phyloP scores from a whole-genome alignment of 352 stramenopile genomes.

The Globisporangium solare region DNA sequence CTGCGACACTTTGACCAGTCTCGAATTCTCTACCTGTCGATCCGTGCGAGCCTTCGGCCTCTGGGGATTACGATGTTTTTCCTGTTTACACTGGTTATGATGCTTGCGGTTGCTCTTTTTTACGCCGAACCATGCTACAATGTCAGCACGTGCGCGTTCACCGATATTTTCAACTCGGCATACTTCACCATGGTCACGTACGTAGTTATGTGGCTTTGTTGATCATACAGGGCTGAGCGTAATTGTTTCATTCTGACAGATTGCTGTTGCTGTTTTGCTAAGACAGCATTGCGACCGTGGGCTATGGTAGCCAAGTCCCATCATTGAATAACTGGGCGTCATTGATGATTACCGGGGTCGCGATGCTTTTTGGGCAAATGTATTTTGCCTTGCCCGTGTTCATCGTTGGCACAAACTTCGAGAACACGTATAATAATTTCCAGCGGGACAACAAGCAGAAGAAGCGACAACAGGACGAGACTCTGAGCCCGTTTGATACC shows the following conservation, averaged over 20 bases:
- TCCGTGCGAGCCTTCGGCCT: slow-evolving; percentile 52
- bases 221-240: neutral
- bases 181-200: slow-evolving; percentile 88
- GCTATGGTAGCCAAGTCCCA: slow-evolving; percentile 66
- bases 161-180: slow-evolving; percentile 77
- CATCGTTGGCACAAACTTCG: slow-evolving; percentile 76
- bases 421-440: slow-evolving; percentile 56
- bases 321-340: slow-evolving; percentile 49
- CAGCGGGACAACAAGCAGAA: slow-evolving; percentile 53
- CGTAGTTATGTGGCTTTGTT: slow-evolving; percentile 12
- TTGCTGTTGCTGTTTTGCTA: neutral
- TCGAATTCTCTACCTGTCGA: slow-evolving; percentile 50
- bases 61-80: slow-evolving; percentile 72
- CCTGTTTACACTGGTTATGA: slow-evolving; percentile 69
- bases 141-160: slow-evolving; percentile 71
- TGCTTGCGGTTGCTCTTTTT: slow-evolving; percentile 68
- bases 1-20: slow-evolving; percentile 52
- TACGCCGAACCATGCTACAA: slow-evolving; percentile 78
- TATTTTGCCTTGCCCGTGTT: slow-evolving; percentile 78
- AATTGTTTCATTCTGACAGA: slow-evolving; percentile 2
- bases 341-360: slow-evolving; percentile 43
- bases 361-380: slow-evolving; percentile 76
- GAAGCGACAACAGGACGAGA: slow-evolving; percentile 38
- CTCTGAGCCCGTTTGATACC: slow-evolving; percentile 49
- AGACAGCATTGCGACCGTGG: slow-evolving; percentile 63